Evolutionary conservation across 805 yeast genomes (phyloP), one percentile per base, ranked within the genome.

Genomic region (Saturnispora gosingensis): DNA sequence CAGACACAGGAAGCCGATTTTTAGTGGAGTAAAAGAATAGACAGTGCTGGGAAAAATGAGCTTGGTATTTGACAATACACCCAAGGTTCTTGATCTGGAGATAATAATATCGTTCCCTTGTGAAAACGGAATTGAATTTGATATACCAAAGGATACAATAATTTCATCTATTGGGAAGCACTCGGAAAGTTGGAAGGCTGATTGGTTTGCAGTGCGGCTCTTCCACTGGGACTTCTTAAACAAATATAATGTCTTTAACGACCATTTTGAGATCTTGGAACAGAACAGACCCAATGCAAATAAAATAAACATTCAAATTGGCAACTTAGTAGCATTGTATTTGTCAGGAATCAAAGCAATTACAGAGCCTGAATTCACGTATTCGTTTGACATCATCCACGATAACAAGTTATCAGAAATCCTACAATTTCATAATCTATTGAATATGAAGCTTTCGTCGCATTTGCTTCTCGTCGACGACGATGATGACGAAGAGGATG

Each of bases 121-220:
- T 9, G 35, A 18, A 30, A 36, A 44, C 10, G 82, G 81, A 58
- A 70, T 85, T 46, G 81, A 80, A n/a, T 85, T 85, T 57, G 64
- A 72, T 1, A 8, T 42, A 15, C 50, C 50, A 9, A 48, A 42
- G 20, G 50, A 48, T 22, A 13, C 50, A 30, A 48, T 48, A 10
- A 42, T 48, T 22, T 55, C 27, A 43, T 40, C 3, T 50, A 39
- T 48, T 16, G 13, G 18, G 10, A 30, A 34, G 34, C 34, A 30
- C 2, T 24, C 56, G 1, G 58, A 25, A 7, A 25, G 56, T 9
- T 66, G 71, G 5, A 25, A 43, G 16, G 38, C 11, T 3, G 24
- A 18, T 25, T 15, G 11, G 15, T 46, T 25, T 36, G 36, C 25
- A 15, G 5, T 46, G 5, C 20, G n/a, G 4, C 25, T 46, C 4